Evolutionary conservation across 768 basidiomycete genomes (phyloP).

Genomic region (Psilocybe tampanensis): DNA sequence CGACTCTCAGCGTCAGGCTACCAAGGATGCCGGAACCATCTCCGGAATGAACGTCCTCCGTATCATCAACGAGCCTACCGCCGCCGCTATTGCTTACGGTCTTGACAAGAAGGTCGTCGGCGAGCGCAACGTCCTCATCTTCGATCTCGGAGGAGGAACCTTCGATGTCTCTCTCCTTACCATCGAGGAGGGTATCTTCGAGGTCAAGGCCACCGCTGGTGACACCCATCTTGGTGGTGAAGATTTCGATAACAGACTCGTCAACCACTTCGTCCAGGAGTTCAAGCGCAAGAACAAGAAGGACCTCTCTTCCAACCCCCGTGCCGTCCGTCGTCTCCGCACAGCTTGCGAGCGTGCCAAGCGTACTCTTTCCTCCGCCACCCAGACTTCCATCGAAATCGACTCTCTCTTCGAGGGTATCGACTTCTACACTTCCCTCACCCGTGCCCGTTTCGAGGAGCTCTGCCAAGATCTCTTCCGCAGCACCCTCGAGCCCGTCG

Average conservation of each 20-base stretch:
- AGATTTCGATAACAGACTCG: conserved; percentile 97
- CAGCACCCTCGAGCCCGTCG: conserved; percentile 90
- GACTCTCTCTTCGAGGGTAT: conserved; percentile 98
- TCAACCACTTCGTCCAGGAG: conserved; percentile 95
- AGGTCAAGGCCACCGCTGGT: conserved; percentile 97
- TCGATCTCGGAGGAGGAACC: conserved; percentile 98
- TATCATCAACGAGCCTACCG: conserved; percentile 99
- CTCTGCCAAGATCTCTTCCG: conserved; percentile 96
- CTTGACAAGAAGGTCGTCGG: conserved; percentile 91
- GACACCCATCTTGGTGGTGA: conserved; percentile 98
- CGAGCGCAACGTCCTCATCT: conserved; percentile 96
- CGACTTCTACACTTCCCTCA: conserved; percentile 98
- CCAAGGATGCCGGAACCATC: conserved; percentile 96
- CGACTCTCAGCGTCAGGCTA: conserved; percentile 97
- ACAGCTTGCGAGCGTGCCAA: conserved; percentile 99
- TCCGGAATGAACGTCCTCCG: conserved; percentile 94
- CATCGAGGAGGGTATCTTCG: conserved; percentile 97
- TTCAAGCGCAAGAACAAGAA: conserved; percentile 99
- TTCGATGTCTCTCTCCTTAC: conserved; percentile 97
- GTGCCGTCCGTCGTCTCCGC: conserved; percentile 95
- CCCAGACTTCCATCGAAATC: conserved; percentile 96
- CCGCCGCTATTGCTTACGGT: conserved; percentile 97
- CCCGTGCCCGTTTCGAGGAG: conserved; percentile 97
- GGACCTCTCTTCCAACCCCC: conserved; percentile 89
- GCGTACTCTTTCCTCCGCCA: conserved; percentile 95